These are phyloP conservation scores for Aspergillus ostianus DNA, from an alignment of 495 filamentous ascomycete species.

Conservation along the genomic window DNA sequence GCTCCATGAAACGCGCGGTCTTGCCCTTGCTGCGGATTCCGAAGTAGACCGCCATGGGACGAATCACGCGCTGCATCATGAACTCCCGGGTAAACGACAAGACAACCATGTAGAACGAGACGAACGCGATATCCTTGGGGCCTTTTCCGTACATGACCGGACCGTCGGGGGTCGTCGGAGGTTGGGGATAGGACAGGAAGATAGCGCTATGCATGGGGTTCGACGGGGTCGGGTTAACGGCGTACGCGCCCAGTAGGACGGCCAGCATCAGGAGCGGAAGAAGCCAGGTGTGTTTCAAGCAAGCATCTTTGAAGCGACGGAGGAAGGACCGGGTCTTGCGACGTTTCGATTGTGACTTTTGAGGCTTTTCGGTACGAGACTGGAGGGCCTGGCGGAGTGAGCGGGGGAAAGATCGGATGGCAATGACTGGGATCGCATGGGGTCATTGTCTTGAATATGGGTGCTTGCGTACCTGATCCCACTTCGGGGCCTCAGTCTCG, in stretches of 20 bases:
- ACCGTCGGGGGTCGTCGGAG: constrained; percentile 50
- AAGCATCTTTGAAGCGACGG: constrained; percentile 63
- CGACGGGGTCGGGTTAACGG: constrained; percentile 71
- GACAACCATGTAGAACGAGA: constrained; percentile 85
- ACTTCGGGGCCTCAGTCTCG: constrained; percentile 37
- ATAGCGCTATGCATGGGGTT: constrained; percentile 86
- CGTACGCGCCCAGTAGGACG: constrained; percentile 65
- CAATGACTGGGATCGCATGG: constrained; percentile 2
- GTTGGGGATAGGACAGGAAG: constrained; percentile 88
- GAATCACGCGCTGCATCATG: constrained; percentile 89
- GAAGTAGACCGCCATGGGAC: constrained; percentile 67
- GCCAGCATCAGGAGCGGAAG: constrained; percentile 70
- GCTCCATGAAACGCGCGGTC: constrained; percentile 93
- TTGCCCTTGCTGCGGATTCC: constrained; percentile 76
- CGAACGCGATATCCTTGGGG: constrained; percentile 76
- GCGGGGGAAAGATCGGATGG: constrained; percentile 15
- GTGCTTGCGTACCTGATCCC: constrained; percentile 36
- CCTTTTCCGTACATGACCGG: constrained; percentile 88
- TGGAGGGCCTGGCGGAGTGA: constrained; percentile 22
- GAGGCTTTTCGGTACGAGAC: constrained; percentile 28
- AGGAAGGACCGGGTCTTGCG: constrained; percentile 58
- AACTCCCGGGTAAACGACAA: constrained; percentile 94
- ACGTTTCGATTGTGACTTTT: constrained; percentile 45
- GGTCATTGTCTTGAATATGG: not conserved
- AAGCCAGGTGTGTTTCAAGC: constrained; percentile 76